Base-by-base conservation (phyloP, 441 rosid species). In the Kokia cookei region DNA sequence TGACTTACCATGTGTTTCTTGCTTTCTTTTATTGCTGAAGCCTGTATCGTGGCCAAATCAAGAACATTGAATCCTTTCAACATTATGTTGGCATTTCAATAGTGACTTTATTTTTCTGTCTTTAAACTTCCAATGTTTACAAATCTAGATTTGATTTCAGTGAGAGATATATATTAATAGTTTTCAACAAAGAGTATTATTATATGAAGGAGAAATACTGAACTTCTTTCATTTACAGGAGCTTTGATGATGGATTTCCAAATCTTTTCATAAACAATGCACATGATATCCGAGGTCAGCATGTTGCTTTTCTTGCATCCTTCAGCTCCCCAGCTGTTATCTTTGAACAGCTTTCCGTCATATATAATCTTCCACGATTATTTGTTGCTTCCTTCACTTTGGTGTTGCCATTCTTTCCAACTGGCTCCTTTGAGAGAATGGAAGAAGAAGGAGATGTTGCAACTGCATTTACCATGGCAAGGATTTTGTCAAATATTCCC, bases 361-460 rank as follows among this genome's bases (percentile, higher is more conserved):
- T 96, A 72, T 96, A 93, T 88, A 92, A 93, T 50, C 91, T 95
- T 22, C 99, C 99, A 0, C 87, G 96, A 51, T 84, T 96, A 74
- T 96, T 95, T 80, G 97, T 93, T 3, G 94, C 97, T 27, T 95
- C 97, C 54, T 96, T 96, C 83, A 87, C 97, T 0, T 83, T 96
- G 86, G 98, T 96, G 15, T 81, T 96, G 73, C 97, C 99, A 26
- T 96, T 93, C 88, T 96, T 96, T 75, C 98, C 99, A 7, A 96
- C 99, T 66, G 99, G 98, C 59, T 92, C 98, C 72, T 93, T 96
- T 48, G 99, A 96, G 85, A 87, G 98, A 73, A 96, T 96, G 99
- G 99, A 96, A 79, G 98, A 93, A 75, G 99, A 96, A 84, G 99
- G 99, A 47, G 98, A 96, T 78, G 98, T 96, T 40, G 98, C 99